Evolutionary conservation across 2,329 filamentous ascomycete genomes (phyloP), one percentile per base, ranked within the genome.

Genomic region (Chlorencoelia australis): DNA sequence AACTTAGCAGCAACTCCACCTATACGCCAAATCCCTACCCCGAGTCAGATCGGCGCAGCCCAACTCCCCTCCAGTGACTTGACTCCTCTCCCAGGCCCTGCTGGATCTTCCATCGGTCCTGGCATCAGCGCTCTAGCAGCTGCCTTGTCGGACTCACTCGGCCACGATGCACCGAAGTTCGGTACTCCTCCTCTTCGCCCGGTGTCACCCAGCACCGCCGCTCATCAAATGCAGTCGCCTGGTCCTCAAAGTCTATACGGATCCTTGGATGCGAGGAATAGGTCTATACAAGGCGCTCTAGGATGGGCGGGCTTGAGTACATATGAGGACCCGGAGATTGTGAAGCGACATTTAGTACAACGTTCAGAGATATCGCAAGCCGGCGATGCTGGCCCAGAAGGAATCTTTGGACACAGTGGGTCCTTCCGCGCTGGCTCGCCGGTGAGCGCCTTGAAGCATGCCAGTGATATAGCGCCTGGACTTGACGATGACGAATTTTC

Each of bases 321-420:
- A 4, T 81, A 80, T 54, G 88, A 96, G 61, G 86, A 96, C 52
- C 82, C 87, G 11, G 88, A 95, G 57, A 85, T 96, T 36, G 74
- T 98, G 47, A 87, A 80, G 57, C 73, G 89, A 48, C 91, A 98
- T 67, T 63, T 94, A 51, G 85, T 95, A 14, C 75, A 81, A 53
- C 78, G 82, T n/a, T 66, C 66, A 2, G 67, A 73, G 29, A 66
- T 69, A 20, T 61, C 64, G 15, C 47, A 49, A 34, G 17, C 26
- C 4, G 34, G 32, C 21, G 49, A 49, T 33, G 44, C 30, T 4
- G 7, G 33, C 7, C n/a, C 35, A n/a, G 51, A 52, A 33, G 45
- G 40, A 13, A 44, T 47, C 7, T 49, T 50, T 40, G 30, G 35
- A n/a, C 28, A 13, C 18, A 40, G 22, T 29, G 48, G 39, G 57